Evolutionary conservation across 1,139 yeast species (phyloP).

Genomic region (Kodamaea arcana): DNA sequence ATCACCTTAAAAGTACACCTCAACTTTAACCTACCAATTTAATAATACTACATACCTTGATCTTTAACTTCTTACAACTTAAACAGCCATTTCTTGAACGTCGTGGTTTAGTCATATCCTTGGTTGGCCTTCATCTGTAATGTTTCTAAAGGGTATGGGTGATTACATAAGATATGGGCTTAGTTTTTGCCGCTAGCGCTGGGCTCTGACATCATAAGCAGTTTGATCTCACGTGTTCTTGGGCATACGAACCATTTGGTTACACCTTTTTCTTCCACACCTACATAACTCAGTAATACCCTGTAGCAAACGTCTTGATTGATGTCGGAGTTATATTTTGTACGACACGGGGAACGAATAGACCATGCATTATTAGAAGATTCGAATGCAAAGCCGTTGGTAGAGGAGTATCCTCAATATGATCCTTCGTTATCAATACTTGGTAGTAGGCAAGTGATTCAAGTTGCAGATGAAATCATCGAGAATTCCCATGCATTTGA

Average conservation of each 20-base stretch:
- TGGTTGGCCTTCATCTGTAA: too few relatives aligned
- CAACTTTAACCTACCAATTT: too few relatives aligned
- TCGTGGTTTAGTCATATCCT: conserved; percentile 6
- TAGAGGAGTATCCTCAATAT: conserved; percentile 29
- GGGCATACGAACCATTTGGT: too few relatives aligned
- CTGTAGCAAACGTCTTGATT: not conserved
- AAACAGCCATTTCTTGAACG: conserved; percentile 29
- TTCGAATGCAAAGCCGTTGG: conserved; percentile 25
- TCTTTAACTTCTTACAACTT: conserved; percentile 28
- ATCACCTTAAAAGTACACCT: too few relatives aligned
- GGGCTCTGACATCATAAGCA: too few relatives aligned
- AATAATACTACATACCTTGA: conserved; percentile 29
- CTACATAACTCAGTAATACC: too few relatives aligned
- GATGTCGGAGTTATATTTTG: conserved; percentile 41
- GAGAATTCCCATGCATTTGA: conserved; percentile 24
- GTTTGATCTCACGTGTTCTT: too few relatives aligned
- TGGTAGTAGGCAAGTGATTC: conserved; percentile 29
- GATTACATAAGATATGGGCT: too few relatives aligned
- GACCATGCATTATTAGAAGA: conserved; percentile 34
- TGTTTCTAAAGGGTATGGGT: too few relatives aligned
- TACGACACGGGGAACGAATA: conserved; percentile 45
- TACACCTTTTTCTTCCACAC: too few relatives aligned
- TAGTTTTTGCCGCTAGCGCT: too few relatives aligned
- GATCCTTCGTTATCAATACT: conserved; percentile 37
- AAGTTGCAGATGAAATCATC: conserved; percentile 29